Evolutionary conservation across 345 rosid genomes (phyloP), one percentile per base, ranked within the genome.

Genomic region (Populus deltoides): DNA sequence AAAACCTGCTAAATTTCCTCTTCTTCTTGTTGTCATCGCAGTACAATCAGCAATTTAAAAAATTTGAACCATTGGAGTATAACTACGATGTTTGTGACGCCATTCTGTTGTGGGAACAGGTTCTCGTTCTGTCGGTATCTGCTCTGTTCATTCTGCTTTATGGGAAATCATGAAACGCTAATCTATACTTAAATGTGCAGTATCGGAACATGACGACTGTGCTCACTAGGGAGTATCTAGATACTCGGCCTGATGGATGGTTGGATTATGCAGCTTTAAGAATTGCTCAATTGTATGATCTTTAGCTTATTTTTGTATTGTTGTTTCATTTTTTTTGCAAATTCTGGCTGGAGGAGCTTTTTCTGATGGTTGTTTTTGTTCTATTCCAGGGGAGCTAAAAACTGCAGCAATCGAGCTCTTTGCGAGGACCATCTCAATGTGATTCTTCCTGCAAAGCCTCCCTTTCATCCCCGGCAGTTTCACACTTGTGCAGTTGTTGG

Each of bases 121-220:
- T 96, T 84, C 29, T 41, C 45, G 45, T 12, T 41, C 45, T 41
- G 51, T 47, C 17, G 16, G 18, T 47, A 15, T 47, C 51, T 15
- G 17, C 51, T 47, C 51, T 9, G 0, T 47, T 47, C 51, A 47
- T 47, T 47, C 51, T 47, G 17, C 16, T 47, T 47, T 47, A 47
- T 47, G 51, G 43, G 51, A 65, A 70, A 78, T 61, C 18, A 55
- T 76, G 45, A 47, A 47, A 47, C 6, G 51, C 51, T 47, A 47
- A 47, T 47, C 51, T 85, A 78, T 66, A 79, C 73, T 74, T 76
- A 55, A 73, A 65, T 51, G 43, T 87, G 91, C 92, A 96, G 99
- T 92, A 92, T 75, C 97, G 97, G 66, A 96, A 96, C 87, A 93
- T 93, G 97, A 96, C 99, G 68, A 93, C 99, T 10, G 93, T 93